phyloP scores from a whole-genome alignment of 176 grass and related monocot genomes.

The Aegilops tauschii region DNA sequence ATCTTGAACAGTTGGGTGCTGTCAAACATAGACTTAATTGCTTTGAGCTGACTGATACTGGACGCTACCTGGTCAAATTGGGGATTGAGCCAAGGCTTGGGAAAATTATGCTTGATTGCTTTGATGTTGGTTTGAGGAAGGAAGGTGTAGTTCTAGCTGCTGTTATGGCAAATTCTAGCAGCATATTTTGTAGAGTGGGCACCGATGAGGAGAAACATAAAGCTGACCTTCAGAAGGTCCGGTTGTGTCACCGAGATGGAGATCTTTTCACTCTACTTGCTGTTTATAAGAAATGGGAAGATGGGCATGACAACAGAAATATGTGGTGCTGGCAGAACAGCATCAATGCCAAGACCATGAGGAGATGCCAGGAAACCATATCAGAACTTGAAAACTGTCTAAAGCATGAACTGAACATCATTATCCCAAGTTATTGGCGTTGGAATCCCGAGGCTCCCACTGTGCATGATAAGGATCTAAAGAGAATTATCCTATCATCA shows the following conservation, averaged over 20 bases:
- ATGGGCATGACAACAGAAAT: constrained; percentile 55
- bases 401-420: constrained; percentile 68
- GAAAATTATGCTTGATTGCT: constrained; percentile 94
- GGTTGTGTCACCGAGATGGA: constrained; percentile 79
- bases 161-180: constrained; percentile 93
- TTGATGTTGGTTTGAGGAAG: constrained; percentile 60
- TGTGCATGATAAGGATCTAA: constrained; percentile 57
- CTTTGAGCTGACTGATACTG: constrained; percentile 70
- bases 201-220: constrained; percentile 78
- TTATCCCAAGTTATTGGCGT: constrained; percentile 77
- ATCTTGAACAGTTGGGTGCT: constrained; percentile 84
- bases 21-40: constrained; percentile 41
- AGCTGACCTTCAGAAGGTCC: constrained; percentile 79
- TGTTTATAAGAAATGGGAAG: constrained; percentile 97
- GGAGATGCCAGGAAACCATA: constrained; percentile 79
- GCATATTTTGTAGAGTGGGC: constrained; percentile 97
- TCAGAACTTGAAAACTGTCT: constrained; percentile 80
- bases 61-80: constrained; percentile 68
- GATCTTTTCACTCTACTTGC: constrained; percentile 93
- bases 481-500: constrained; percentile 76
- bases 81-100: constrained; percentile 85
- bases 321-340: constrained; percentile 95
- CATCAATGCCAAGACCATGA: constrained; percentile 93
- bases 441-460: constrained; percentile 71
- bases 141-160: constrained; percentile 88